Conservation (phyloP, 2,329 filamentous ascomycete species). For the Emergomyces pasteurianus region DNA sequence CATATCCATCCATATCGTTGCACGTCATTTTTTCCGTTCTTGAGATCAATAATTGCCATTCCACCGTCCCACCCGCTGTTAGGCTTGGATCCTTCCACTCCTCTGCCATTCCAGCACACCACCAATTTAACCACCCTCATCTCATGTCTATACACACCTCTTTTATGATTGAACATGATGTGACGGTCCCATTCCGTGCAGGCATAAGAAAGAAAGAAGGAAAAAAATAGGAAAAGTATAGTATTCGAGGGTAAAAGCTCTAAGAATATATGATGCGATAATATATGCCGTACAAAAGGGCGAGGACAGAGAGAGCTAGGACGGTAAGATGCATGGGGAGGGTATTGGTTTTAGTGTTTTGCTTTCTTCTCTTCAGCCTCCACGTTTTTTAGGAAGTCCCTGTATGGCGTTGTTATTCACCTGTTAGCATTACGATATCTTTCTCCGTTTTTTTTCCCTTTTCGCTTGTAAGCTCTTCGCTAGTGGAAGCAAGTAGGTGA, state of each 20-base stretch:
- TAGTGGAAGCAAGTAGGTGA: not conserved
- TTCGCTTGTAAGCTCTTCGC: not conserved
- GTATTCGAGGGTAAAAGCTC: not conserved
- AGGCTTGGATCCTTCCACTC: not conserved
- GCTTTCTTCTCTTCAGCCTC: slow-evolving; percentile 37
- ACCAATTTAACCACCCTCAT: not conserved
- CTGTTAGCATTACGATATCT: not conserved
- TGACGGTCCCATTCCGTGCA: not conserved
- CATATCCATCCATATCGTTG: not conserved
- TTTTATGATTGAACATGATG: not conserved
- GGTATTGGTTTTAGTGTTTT: slow-evolving; percentile 5
- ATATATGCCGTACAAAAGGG: not conserved
- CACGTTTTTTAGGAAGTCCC: slow-evolving; percentile 40
- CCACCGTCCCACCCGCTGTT: not conserved
- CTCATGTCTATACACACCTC: not conserved
- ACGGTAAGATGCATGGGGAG: not conserved
- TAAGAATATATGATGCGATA: not conserved
- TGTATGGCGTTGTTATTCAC: slow-evolving; percentile 12
- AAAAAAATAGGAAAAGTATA: not conserved
- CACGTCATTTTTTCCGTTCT: not conserved
- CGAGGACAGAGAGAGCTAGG: not conserved
- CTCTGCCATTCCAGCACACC: not conserved
- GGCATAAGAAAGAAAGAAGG: not conserved
- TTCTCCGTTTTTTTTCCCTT: too few relatives aligned
- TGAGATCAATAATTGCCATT: too few relatives aligned